Percentiles rank a stretch among this genome's conserved stretches.
Conservation (phyloP, 2,329 filamentous ascomycete species). For the Cadophora luteo-olivacea region DNA sequence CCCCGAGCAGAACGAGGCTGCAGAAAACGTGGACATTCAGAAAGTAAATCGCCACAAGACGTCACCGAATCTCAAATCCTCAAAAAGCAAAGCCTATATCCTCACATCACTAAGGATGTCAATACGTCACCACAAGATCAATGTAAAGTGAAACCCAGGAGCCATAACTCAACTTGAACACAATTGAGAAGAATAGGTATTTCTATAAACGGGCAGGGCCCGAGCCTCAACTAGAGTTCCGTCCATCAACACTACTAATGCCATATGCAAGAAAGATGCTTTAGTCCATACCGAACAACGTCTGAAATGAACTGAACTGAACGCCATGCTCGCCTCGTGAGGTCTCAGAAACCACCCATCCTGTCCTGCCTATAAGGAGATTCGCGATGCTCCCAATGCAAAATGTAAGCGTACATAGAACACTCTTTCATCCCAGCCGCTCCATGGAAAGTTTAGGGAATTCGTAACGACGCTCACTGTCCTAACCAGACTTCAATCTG, state of each 20-base stretch:
- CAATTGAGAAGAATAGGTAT: background rate
- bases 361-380: background rate
- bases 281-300: background rate
- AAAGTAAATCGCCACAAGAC: too few species aligned
- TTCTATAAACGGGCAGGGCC: background rate
- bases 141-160: background rate
- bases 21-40: too few species aligned
- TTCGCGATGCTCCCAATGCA: background rate
- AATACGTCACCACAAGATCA: background rate
- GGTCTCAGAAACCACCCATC: background rate
- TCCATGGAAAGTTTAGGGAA: background rate
- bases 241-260: background rate
- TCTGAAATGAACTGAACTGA: background rate
- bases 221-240: background rate
- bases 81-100: too few species aligned
- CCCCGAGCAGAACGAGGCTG: too few species aligned
- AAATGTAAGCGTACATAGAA: constrained; percentile 4
- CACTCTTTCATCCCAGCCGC: background rate
- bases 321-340: constrained; percentile 7
- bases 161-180: too few species aligned
- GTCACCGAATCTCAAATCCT: too few species aligned
- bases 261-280: background rate
- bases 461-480: background rate
- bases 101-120: background rate
- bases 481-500: background rate